Percentiles rank a stretch among this genome's conserved stretches.
These are phyloP conservation scores for Lentinus tigrinus DNA, from an alignment of 768 basidiomycete genomes.

Conservation along the genomic window DNA sequence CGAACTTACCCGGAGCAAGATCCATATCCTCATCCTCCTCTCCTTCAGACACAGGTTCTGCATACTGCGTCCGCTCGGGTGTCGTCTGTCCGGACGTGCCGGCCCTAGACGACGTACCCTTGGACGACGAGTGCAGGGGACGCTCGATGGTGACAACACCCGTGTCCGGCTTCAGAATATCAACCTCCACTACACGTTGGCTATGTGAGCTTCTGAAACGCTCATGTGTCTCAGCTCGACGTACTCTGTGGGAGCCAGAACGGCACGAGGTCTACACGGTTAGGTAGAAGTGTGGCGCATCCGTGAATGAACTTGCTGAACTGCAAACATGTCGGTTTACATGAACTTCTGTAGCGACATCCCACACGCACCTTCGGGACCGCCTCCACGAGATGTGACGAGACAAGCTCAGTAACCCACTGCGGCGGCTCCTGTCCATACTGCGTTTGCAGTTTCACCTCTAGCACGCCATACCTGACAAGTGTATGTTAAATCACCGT, in stretches of 20 bases:
- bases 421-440: constrained; percentile 92
- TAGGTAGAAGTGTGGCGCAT: constrained; percentile 88
- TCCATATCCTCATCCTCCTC: constrained; percentile 84
- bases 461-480: constrained; percentile 82
- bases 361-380: constrained; percentile 89
- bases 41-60: constrained; percentile 92
- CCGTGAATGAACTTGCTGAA: constrained; percentile 92
- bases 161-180: constrained; percentile 91
- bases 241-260: constrained; percentile 98
- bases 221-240: constrained; percentile 14
- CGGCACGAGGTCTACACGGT: constrained; percentile 92
- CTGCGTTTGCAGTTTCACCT: constrained; percentile 97
- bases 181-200: constrained; percentile 72
- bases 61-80: constrained; percentile 50
- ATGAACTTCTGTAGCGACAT: not conserved
- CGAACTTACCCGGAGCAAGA: constrained; percentile 48
- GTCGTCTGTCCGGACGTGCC: constrained; percentile 43
- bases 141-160: constrained; percentile 69
- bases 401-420: constrained; percentile 96
- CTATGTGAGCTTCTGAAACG: not conserved
- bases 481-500: not conserved
- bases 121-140: constrained; percentile 51
- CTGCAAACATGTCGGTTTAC: constrained; percentile 4
- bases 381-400: constrained; percentile 93
- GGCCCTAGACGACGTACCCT: constrained; percentile 38